A percentile compares a stretch with the other conserved stretches of the same genome.
Conservation (phyloP, 2,329 filamentous ascomycete genomes). For the Geosmithia putterillii region DNA sequence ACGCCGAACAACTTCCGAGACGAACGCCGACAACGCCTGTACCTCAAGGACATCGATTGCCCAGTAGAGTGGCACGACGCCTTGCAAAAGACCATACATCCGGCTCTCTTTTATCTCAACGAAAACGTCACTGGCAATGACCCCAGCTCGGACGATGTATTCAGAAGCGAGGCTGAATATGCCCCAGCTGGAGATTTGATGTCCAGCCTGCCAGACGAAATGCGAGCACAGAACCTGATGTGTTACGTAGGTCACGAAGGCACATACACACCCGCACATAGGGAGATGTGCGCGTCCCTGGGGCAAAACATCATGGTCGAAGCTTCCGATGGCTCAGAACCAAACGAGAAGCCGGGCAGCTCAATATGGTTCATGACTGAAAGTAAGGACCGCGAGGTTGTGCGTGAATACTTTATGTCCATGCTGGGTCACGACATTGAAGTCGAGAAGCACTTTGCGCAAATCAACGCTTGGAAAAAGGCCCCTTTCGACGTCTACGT, state of each 20-base stretch:
- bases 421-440: conserved; percentile 93
- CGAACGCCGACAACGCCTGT: conserved; percentile 71
- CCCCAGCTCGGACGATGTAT: conserved; percentile 21
- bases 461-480: conserved; percentile 89
- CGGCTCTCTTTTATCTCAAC: conserved; percentile 81
- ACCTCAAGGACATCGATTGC: conserved; percentile 95
- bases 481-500: conserved; percentile 89
- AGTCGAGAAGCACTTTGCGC: conserved; percentile 92
- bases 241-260: conserved; percentile 97
- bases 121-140: conserved; percentile 42
- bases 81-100: conserved; percentile 65
- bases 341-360: conserved; percentile 71
- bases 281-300: conserved; percentile 93
- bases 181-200: conserved; percentile 82
- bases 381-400: conserved; percentile 77
- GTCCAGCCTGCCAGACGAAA: conserved; percentile 75
- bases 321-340: conserved; percentile 52
- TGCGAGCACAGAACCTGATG: conserved; percentile 95
- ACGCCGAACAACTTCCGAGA: conserved; percentile 64
- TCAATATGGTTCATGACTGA: conserved; percentile 99
- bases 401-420: conserved; percentile 88
- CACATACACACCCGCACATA: conserved; percentile 88
- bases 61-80: conserved; percentile 76
- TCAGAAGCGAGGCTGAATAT: conserved; percentile 40
- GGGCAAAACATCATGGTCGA: conserved; percentile 99